phyloP scores from a whole-genome alignment of 139 green algal genomes.

The Nannochloris sp. region DNA sequence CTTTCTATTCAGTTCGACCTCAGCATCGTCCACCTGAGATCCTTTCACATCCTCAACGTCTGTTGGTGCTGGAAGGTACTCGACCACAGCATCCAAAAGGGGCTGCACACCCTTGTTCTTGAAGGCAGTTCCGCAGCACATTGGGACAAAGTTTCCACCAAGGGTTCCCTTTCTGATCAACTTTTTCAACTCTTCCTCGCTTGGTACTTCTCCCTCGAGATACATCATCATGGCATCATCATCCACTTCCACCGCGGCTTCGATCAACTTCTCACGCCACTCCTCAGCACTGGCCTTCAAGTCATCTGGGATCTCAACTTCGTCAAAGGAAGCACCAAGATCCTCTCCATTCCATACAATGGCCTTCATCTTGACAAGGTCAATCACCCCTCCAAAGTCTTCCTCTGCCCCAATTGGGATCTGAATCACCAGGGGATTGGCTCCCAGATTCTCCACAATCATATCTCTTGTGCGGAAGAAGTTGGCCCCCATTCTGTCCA shows the following conservation, averaged over 20 bases:
- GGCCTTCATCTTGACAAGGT: slow-evolving; percentile 96
- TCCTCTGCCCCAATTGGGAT: slow-evolving; percentile 92
- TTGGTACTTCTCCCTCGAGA: slow-evolving; percentile 78
- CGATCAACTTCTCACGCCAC: slow-evolving; percentile 83
- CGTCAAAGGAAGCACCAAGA: slow-evolving; percentile 85
- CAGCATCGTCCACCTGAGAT: slow-evolving; percentile 34
- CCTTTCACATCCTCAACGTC: slow-evolving; percentile 49
- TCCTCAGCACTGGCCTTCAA: slow-evolving; percentile 72
- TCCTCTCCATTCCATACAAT: slow-evolving; percentile 89
- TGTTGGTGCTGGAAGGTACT: slow-evolving; percentile 90
- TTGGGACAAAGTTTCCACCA: slow-evolving; percentile 73
- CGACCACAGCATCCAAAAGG: slow-evolving; percentile 91
- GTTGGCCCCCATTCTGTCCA: slow-evolving; percentile 98
- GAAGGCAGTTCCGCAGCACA: slow-evolving; percentile 94
- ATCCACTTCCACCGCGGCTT: slow-evolving; percentile 80
- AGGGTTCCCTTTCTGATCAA: slow-evolving; percentile 93
- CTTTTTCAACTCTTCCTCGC: slow-evolving; percentile 63
- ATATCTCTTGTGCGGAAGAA: slow-evolving; percentile 79
- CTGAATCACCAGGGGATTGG: slow-evolving; percentile 72
- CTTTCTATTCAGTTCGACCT: slow-evolving; percentile 58
- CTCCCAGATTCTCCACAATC: slow-evolving; percentile 80
- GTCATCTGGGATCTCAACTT: slow-evolving; percentile 79
- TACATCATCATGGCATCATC: slow-evolving; percentile 64
- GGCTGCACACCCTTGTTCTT: slow-evolving; percentile 99
- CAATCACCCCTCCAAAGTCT: slow-evolving; percentile 84